A percentile compares a stretch with the other conserved stretches of the same genome.
These are phyloP conservation scores for Candida xyloterini DNA, from an alignment of 805 yeast species.

Conservation along the genomic window DNA sequence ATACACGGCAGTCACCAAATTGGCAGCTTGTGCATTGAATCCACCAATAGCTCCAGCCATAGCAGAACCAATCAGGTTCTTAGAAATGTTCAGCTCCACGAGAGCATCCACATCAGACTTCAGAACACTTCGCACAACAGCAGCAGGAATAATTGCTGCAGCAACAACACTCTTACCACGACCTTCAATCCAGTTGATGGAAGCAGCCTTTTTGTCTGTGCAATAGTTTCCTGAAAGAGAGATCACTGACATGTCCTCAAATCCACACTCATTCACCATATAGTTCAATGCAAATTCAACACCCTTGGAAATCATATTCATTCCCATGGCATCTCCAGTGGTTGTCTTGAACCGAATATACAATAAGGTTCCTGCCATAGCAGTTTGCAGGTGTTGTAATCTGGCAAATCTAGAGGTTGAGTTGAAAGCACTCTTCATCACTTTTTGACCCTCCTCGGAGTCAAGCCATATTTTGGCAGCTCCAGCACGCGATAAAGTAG, in stretches of 20 bases:
- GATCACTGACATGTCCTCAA: conserved; percentile 89
- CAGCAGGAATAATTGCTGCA: conserved; percentile 85
- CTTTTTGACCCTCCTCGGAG: conserved; percentile 86
- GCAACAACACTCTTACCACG: conserved; percentile 98
- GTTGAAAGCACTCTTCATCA: conserved; percentile 84
- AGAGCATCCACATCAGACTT: conserved; percentile 91
- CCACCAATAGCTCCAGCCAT: conserved; percentile 99
- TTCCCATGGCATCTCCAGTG: conserved; percentile 99
- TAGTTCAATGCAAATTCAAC: conserved; percentile 81
- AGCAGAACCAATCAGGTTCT: conserved; percentile 93
- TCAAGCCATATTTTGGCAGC: conserved; percentile 94
- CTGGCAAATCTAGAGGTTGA: conserved; percentile 97
- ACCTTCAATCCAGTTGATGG: conserved; percentile 98
- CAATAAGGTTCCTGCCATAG: conserved; percentile 87
- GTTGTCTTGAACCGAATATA: conserved; percentile 95
- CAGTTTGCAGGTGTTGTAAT: conserved; percentile 84
- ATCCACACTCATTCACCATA: conserved; percentile 87
- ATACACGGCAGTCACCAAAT: conserved; percentile 89
- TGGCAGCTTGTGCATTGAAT: conserved; percentile 97
- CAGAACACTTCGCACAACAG: conserved; percentile 73
- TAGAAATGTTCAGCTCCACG: conserved; percentile 83
- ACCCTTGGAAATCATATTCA: conserved; percentile 99
- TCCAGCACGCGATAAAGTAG: conserved; percentile 81
- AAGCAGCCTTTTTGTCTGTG: conserved; percentile 96
- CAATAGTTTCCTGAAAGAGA: conserved; percentile 97